A percentile compares a stretch with the other conserved stretches of the same genome.
These are phyloP conservation scores for Tolypocladium album DNA, from an alignment of 2,329 filamentous ascomycete species.

Conservation along the genomic window DNA sequence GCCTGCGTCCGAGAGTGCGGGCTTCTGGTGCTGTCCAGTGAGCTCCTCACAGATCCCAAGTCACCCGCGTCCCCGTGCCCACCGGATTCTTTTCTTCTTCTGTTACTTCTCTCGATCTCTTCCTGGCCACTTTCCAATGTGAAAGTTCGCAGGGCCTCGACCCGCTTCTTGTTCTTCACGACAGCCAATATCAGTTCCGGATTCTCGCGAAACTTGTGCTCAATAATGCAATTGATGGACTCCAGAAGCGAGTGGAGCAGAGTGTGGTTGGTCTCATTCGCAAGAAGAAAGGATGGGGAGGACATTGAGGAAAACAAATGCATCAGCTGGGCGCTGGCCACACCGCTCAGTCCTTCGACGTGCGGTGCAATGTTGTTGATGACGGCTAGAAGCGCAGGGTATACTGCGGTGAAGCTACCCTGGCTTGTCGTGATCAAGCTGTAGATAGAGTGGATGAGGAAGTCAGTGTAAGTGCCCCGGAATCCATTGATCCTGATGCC, in stretches of 20 bases:
- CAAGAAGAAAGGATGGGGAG: constrained; percentile 80
- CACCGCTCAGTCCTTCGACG: constrained; percentile 62
- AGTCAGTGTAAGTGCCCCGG: constrained; percentile 84
- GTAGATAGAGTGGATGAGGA: constrained; percentile 89
- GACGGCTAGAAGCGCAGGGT: constrained; percentile 82
- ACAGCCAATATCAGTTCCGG: constrained; percentile 71
- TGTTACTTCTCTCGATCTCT: constrained; percentile 73
- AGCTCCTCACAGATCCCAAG: constrained; percentile 42
- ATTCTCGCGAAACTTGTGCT: constrained; percentile 78
- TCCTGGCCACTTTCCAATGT: constrained; percentile 87
- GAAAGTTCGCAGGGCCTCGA: constrained; percentile 76
- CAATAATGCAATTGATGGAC: constrained; percentile 79
- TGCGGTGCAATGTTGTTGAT: constrained; percentile 90
- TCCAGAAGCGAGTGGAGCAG: constrained; percentile 76
- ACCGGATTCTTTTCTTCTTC: constrained; percentile 54
- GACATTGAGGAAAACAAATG: constrained; percentile 90
- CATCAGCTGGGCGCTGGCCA: constrained; percentile 70
- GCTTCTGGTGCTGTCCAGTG: constrained; percentile 57
- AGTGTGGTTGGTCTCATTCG: constrained; percentile 82
- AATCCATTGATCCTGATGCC: constrained; percentile 78
- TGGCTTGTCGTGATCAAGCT: constrained; percentile 84
- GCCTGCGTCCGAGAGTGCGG: constrained; percentile 29
- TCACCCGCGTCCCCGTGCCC: constrained; percentile 40
- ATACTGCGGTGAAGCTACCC: constrained; percentile 80
- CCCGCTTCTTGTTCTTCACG: constrained; percentile 67